Conservation (phyloP, 768 basidiomycete species). For the Russula earlei region DNA sequence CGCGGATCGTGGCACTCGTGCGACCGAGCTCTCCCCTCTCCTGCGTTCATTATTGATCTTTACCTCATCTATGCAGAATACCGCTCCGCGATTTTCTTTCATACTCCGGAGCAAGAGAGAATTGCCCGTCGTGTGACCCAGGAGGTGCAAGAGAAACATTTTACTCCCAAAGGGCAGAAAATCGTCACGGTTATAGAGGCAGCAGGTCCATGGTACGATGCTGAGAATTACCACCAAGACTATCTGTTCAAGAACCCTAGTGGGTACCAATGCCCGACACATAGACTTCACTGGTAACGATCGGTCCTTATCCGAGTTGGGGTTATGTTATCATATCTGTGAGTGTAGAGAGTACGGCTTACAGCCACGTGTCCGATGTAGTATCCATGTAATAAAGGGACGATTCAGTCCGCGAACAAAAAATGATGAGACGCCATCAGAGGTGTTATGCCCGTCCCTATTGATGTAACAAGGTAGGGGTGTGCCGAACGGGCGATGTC, state of each 20-base stretch:
- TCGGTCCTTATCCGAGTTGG: not conserved
- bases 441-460: conserved; percentile 21
- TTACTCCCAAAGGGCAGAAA: conserved; percentile 53
- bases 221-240: conserved; percentile 77
- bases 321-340: too few species aligned
- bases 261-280: conserved; percentile 91
- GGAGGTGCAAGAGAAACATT: conserved; percentile 80
- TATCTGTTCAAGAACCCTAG: conserved; percentile 75
- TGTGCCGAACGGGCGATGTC: conserved; percentile 23
- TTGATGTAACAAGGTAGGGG: conserved; percentile 22
- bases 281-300: conserved; percentile 69
- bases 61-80: conserved; percentile 49
- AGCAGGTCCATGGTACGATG: conserved; percentile 72
- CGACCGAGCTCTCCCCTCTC: conserved; percentile 27
- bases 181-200: conserved; percentile 71
- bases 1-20: conserved; percentile 67
- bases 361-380: too few species aligned
- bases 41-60: not conserved
- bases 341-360: too few species aligned
- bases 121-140: conserved; percentile 70
- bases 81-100: conserved; percentile 84
- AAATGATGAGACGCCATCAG: conserved; percentile 17
- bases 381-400: too few species aligned
- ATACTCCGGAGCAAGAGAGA: conserved; percentile 58
- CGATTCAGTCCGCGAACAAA: conserved; percentile 11